These are phyloP conservation scores for Deakozyma indianensis DNA, from an alignment of 805 yeast genomes.

Conservation along the genomic window DNA sequence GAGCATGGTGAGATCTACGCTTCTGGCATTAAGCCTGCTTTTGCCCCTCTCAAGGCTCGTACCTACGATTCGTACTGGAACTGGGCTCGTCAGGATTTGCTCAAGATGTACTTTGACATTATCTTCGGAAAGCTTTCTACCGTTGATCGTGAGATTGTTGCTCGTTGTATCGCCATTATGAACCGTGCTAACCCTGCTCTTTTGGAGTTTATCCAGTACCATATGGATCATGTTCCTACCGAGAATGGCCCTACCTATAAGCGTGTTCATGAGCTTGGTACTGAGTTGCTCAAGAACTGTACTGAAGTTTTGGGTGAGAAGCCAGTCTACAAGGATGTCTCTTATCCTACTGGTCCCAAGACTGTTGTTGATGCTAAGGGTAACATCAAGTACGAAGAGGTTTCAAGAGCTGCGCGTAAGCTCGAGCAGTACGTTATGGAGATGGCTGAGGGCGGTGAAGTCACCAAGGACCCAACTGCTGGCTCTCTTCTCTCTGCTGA, in stretches of 20 bases:
- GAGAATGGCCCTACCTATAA: conserved; percentile 86
- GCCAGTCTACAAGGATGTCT: conserved; percentile 93
- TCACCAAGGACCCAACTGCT: conserved; percentile 58
- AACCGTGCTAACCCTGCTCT: conserved; percentile 90
- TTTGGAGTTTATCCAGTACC: conserved; percentile 93
- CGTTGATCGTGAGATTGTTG: conserved; percentile 89
- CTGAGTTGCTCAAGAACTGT: conserved; percentile 91
- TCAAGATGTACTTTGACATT: conserved; percentile 87
- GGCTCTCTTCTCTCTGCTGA: conserved; percentile 16
- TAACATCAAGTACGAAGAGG: conserved; percentile 70
- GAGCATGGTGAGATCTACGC: conserved; percentile 92
- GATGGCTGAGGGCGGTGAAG: conserved; percentile 78
- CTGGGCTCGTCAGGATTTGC: conserved; percentile 97
- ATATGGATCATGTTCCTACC: conserved; percentile 70
- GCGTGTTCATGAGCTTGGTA: conserved; percentile 80
- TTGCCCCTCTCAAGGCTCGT: conserved; percentile 87
- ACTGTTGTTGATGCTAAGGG: conserved; percentile 83
- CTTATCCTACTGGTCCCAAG: conserved; percentile 89
- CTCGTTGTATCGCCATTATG: conserved; percentile 95
- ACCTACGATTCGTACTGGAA: conserved; percentile 97
- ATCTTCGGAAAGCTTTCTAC: conserved; percentile 85
- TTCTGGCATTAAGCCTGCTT: conserved; percentile 77
- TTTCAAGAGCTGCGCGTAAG: conserved; percentile 79
- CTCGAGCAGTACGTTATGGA: conserved; percentile 89
- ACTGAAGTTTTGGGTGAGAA: conserved; percentile 62